phyloP scores from a whole-genome alignment of 2,329 filamentous ascomycete genomes.

The Colletotrichum echinochloae region DNA sequence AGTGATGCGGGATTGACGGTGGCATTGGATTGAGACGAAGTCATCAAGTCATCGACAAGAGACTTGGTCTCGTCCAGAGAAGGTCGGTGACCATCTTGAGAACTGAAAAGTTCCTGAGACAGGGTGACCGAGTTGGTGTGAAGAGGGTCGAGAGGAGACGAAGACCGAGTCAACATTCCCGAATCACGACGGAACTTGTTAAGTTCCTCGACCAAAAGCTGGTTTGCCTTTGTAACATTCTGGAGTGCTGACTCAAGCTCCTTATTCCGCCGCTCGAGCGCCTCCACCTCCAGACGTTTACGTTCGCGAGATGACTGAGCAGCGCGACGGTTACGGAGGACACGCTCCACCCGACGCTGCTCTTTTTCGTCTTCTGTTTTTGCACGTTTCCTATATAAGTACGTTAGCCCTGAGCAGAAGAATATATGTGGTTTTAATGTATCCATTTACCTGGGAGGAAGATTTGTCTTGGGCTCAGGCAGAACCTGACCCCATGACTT shows the following conservation, averaged over 20 bases:
- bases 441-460: constrained; percentile 81
- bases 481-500: constrained; percentile 99
- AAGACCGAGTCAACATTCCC: constrained; percentile 55
- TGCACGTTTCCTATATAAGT: constrained; percentile 80
- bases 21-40: constrained; percentile 54
- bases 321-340: constrained; percentile 94
- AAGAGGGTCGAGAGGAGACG: constrained; percentile 57
- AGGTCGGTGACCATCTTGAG: constrained; percentile 54
- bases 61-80: constrained; percentile 48
- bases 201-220: constrained; percentile 62
- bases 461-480: constrained; percentile 94
- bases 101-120: constrained; percentile 69
- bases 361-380: constrained; percentile 99
- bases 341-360: constrained; percentile 95
- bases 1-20: constrained; percentile 73
- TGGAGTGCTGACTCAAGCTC: constrained; percentile 74
- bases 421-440: neutral
- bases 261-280: constrained; percentile 80
- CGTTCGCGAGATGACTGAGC: constrained; percentile 97
- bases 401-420: constrained; percentile 37
- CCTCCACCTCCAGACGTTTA: constrained; percentile 89
- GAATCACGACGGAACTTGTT: constrained; percentile 60
- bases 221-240: constrained; percentile 68
- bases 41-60: constrained; percentile 59
- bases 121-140: constrained; percentile 65